A percentile compares a stretch with the other conserved stretches of the same genome.
Evolutionary conservation across 192 early-diverging fungal species (phyloP).

Genomic region (Tieghemiomyces parasiticus): DNA sequence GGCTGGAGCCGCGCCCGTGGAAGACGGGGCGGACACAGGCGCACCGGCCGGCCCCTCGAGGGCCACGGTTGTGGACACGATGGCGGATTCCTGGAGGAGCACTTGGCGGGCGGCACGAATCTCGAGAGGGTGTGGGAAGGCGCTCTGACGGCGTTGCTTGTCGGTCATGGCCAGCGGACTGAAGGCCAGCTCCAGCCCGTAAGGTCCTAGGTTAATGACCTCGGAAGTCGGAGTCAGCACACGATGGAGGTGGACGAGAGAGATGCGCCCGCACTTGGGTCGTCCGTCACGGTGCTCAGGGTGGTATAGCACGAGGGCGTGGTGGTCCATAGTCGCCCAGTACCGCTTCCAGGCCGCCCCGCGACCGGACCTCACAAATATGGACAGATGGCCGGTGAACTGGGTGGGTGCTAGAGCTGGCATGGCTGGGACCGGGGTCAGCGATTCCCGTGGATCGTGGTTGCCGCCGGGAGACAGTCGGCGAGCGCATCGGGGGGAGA

Average conservation of each 20-base stretch:
- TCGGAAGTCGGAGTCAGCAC: slow-evolving; percentile 23
- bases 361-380: slow-evolving; percentile 27
- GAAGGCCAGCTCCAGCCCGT: slow-evolving; percentile 26
- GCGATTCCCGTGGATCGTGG: not conserved
- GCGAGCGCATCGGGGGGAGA: too few species aligned
- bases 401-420: too few species aligned
- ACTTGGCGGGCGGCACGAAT: slow-evolving; percentile 1
- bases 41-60: too few species aligned
- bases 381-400: slow-evolving; percentile 21
- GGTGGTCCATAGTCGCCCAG: slow-evolving; percentile 26
- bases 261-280: slow-evolving; percentile 16
- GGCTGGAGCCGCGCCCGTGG: not conserved
- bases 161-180: slow-evolving; percentile 31
- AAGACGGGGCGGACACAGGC: not conserved
- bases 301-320: slow-evolving; percentile 24
- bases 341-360: slow-evolving; percentile 31
- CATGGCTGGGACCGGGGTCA: not conserved
- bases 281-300: slow-evolving; percentile 16
- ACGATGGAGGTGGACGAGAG: slow-evolving; percentile 24
- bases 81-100: not conserved
- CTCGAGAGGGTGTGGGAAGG: slow-evolving; percentile 17
- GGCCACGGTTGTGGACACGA: not conserved
- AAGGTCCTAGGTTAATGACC: slow-evolving; percentile 25
- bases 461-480: not conserved
- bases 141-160: slow-evolving; percentile 28